Base-by-base conservation (phyloP, 495 filamentous ascomycete genomes). In the Zalerion maritima region DNA sequence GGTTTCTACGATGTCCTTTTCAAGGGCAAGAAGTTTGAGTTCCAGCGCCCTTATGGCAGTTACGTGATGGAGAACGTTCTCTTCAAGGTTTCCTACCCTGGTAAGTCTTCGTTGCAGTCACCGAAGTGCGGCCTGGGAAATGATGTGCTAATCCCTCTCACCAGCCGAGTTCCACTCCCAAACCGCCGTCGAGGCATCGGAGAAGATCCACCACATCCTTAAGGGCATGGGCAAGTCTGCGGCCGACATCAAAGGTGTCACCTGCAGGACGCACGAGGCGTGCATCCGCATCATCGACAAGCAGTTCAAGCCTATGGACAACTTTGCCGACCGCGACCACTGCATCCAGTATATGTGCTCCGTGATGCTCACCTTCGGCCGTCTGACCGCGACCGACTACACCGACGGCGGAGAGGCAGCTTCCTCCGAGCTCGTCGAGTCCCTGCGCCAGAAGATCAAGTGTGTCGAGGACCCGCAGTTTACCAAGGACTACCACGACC, bases 61-160 rank as follows among this genome's bases (percentile, higher is more conserved):
- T 97, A 97, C 54, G 91, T 97, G 31, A 97, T 97, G 89, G 89
- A 97, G 72, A 97, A 96, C 50, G 81, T 97, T 26, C 78, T 97
- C 26, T 97, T 97, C 71, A 97, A 97, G 69, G 91, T 97, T 22
- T 97, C 89, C 18, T 94, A 92, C 50, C 85, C 85, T 47, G 80
- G 79, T 84, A 57, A 49, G 74, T 57, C 2, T 7, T 26, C 2
- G 12, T 11, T 16, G 16, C 1, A 26, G 12, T 21, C 23, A 24
- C 21, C 11, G 4, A n/a, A n/a, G n/a, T n/a, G n/a, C n/a, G n/a
- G n/a, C 43, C 6, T 18, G 1, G 3, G 14, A 24, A 11, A 4
- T 3, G 6, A 11, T 25, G 32, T 42, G 21, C 39, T 14, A 22
- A 18, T 31, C 27, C 12, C 29, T 23, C 30, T 35, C 17, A 42